Percentiles rank a stretch among this genome's conserved stretches.
Evolutionary conservation across 2,329 filamentous ascomycete genomes (phyloP).

Genomic region (Escovopsis sp.): DNA sequence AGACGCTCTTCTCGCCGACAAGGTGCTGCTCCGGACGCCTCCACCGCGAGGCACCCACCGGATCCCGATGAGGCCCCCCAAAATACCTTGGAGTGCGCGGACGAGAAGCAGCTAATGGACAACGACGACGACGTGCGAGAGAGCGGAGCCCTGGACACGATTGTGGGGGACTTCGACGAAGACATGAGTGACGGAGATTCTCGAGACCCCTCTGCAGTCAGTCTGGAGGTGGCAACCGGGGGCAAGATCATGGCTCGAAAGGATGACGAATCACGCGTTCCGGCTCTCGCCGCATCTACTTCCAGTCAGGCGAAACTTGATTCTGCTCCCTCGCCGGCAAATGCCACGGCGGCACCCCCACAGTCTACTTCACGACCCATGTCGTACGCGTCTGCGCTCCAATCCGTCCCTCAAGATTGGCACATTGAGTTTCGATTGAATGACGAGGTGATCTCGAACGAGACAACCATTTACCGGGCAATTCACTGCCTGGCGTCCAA

Average conservation of each 20-base stretch:
- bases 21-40: conserved; percentile 35
- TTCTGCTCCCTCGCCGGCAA: no score
- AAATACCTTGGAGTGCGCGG: conserved; percentile 76
- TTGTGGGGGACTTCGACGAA: conserved; percentile 83
- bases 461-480: conserved; percentile 91
- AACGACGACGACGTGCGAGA: conserved; percentile 48
- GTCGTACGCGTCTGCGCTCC: conserved; percentile 74
- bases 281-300: conserved; percentile 56
- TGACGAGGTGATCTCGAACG: conserved; percentile 67
- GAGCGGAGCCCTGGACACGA: conserved; percentile 57
- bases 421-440: conserved; percentile 92
- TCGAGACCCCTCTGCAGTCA: conserved; percentile 70
- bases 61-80: conserved; percentile 45
- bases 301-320: conserved; percentile 19
- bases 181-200: conserved; percentile 56
- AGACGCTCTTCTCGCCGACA: conserved; percentile 52
- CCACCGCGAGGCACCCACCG: conserved; percentile 35
- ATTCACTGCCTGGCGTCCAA: conserved; percentile 51
- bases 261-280: conserved; percentile 77
- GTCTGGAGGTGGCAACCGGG: conserved; percentile 72
- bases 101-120: conserved; percentile 70
- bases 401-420: conserved; percentile 78
- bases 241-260: conserved; percentile 84
- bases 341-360: conserved; percentile 29
- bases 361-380: conserved; percentile 50